These are phyloP conservation scores for Triticum dicoccoides DNA, from an alignment of 176 grass and related monocot genomes.

Conservation along the genomic window DNA sequence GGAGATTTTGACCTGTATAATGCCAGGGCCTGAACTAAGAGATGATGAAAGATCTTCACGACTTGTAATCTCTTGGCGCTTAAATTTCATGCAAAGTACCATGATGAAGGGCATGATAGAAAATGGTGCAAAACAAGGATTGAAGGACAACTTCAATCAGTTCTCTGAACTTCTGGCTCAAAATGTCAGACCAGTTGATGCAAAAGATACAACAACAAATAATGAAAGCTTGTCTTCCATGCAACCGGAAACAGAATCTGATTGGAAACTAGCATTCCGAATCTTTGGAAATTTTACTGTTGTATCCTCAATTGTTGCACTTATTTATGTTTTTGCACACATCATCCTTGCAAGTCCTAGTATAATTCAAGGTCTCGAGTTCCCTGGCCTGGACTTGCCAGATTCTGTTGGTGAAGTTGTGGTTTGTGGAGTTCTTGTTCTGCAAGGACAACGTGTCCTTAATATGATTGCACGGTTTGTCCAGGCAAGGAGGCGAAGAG, in stretches of 20 bases:
- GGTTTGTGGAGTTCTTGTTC: conserved; percentile 79
- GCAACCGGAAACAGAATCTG: conserved; percentile 59
- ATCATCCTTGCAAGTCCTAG: conserved; percentile 71
- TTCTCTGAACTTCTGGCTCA: conserved; percentile 64
- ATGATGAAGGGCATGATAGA: conserved; percentile 98
- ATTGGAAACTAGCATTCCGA: conserved; percentile 69
- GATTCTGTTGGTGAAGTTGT: conserved; percentile 94
- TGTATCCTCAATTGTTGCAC: conserved; percentile 58
- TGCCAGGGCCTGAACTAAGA: conserved; percentile 60
- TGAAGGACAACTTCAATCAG: conserved; percentile 74
- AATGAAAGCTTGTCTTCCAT: conserved; percentile 65
- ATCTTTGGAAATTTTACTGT: conserved; percentile 90
- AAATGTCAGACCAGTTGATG: conserved; percentile 62
- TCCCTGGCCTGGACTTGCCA: conserved; percentile 81
- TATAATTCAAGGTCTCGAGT: conserved; percentile 84
- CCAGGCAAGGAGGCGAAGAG: conserved; percentile 77
- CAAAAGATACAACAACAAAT: conserved; percentile 45
- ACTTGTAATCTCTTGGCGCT: conserved; percentile 75
- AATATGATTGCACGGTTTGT: conserved; percentile 73
- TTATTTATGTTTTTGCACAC: conserved; percentile 69
- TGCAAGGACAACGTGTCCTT: conserved; percentile 79
- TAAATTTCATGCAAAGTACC: conserved; percentile 89
- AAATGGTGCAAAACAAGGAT: conserved; percentile 81
- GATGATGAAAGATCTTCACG: conserved; percentile 53
- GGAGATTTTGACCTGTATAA: conserved; percentile 75